These are phyloP conservation scores for Capsella rubella DNA, from an alignment of 441 rosid genomes.

Conservation along the genomic window DNA sequence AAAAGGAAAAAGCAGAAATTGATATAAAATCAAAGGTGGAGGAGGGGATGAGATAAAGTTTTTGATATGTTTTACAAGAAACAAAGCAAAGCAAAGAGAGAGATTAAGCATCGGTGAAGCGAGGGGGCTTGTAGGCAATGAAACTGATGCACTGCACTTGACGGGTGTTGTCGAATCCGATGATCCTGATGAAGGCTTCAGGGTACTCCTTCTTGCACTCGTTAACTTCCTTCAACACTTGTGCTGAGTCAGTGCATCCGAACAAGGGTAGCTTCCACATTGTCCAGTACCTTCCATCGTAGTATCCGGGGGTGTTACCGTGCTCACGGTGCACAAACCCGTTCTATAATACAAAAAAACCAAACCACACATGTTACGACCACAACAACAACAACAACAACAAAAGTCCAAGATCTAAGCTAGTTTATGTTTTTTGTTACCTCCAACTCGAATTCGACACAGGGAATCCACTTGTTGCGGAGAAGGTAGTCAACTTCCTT, in stretches of 20 bases:
- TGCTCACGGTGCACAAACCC: slow-evolving; percentile 59
- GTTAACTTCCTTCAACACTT: slow-evolving; percentile 65
- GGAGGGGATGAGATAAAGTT: slow-evolving; percentile 6
- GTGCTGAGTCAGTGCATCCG: slow-evolving; percentile 61
- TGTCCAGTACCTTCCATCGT: slow-evolving; percentile 65
- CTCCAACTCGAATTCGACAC: slow-evolving; percentile 60
- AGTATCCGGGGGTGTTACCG: slow-evolving; percentile 55
- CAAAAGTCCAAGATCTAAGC: not conserved
- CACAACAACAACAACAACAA: too few species aligned
- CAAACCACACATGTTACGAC: not conserved
- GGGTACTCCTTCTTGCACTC: slow-evolving; percentile 61
- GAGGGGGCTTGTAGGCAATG: slow-evolving; percentile 70
- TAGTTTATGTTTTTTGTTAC: slow-evolving; percentile 14
- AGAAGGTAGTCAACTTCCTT: slow-evolving; percentile 58
- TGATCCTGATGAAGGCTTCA: slow-evolving; percentile 48
- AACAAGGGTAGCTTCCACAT: slow-evolving; percentile 73
- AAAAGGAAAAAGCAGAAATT: slow-evolving; percentile 7
- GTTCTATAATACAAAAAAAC: slow-evolving; percentile 32
- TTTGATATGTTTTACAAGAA: slow-evolving; percentile 32
- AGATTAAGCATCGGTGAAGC: slow-evolving; percentile 38
- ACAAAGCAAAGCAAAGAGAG: slow-evolving; percentile 21
- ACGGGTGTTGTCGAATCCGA: slow-evolving; percentile 72
- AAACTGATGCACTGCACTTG: slow-evolving; percentile 86
- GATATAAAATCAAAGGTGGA: slow-evolving; percentile 40
- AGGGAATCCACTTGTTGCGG: slow-evolving; percentile 51